phyloP scores from a whole-genome alignment of 371 early-diverging fungal species.

The Mortierella sp. region DNA sequence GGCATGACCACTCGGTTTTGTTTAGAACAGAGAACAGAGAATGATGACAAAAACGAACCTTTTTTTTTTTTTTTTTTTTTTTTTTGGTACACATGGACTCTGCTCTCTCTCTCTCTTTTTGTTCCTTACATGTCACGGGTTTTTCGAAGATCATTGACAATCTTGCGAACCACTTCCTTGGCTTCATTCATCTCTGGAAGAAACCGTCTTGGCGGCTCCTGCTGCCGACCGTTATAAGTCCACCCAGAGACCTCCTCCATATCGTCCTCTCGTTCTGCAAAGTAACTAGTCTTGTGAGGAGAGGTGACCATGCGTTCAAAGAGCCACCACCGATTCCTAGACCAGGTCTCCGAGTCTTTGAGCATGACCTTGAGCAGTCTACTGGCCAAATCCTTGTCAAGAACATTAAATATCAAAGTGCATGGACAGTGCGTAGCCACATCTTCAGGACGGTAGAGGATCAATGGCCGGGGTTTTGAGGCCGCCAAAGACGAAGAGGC shows the following conservation, averaged over 20 bases:
- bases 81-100: too few species aligned
- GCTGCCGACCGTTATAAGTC: slow-evolving; percentile 51
- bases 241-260: slow-evolving; percentile 40
- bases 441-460: slow-evolving; percentile 46
- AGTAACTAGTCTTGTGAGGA: slow-evolving; percentile 51
- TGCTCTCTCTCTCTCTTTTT: too few species aligned
- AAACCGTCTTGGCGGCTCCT: slow-evolving; percentile 35
- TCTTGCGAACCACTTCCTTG: slow-evolving; percentile 34
- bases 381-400: slow-evolving; percentile 47
- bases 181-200: slow-evolving; percentile 52
- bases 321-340: slow-evolving; percentile 54
- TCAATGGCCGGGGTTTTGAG: slow-evolving; percentile 10
- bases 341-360: slow-evolving; percentile 50
- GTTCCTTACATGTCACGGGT: slow-evolving; percentile 29
- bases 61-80: too few species aligned
- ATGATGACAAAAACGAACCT: neutral
- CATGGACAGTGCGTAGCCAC: slow-evolving; percentile 48
- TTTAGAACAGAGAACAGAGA: neutral
- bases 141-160: slow-evolving; percentile 45
- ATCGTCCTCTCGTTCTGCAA: slow-evolving; percentile 32
- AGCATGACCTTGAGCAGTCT: slow-evolving; percentile 43
- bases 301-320: slow-evolving; percentile 57
- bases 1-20: neutral
- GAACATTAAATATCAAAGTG: slow-evolving; percentile 44
- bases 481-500: slow-evolving; percentile 5